These are phyloP conservation scores for Aspergillus sparsus DNA, from an alignment of 495 filamentous ascomycete species.

Conservation along the genomic window DNA sequence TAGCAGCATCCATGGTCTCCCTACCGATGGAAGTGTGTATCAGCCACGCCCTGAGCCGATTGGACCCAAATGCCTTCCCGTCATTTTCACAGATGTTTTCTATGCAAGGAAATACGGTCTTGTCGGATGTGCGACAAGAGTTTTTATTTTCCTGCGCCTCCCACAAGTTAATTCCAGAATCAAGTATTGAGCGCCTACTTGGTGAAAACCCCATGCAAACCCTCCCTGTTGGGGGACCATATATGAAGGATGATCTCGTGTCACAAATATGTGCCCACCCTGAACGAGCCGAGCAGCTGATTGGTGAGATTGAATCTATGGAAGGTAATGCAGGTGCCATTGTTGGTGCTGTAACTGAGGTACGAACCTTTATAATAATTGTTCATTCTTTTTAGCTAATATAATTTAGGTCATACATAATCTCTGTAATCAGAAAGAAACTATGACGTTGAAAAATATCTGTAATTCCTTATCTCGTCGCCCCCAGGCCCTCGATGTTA, in stretches of 20 bases:
- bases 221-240: slow-evolving; percentile 71
- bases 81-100: slow-evolving; percentile 80
- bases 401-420: slow-evolving; percentile 65
- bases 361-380: slow-evolving; percentile 33
- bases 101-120: slow-evolving; percentile 67
- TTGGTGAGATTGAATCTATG: slow-evolving; percentile 83
- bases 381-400: slow-evolving; percentile 20
- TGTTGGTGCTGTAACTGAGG: slow-evolving; percentile 77
- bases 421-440: slow-evolving; percentile 81
- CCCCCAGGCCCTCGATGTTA: slow-evolving; percentile 76
- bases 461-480: slow-evolving; percentile 80
- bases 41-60: slow-evolving; percentile 69
- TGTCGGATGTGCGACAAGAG: slow-evolving; percentile 85
- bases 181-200: slow-evolving; percentile 75
- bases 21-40: slow-evolving; percentile 77
- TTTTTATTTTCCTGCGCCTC: slow-evolving; percentile 90
- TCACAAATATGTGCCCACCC: slow-evolving; percentile 70
- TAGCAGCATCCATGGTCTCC: slow-evolving; percentile 60
- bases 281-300: slow-evolving; percentile 69
- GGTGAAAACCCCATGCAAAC: slow-evolving; percentile 86
- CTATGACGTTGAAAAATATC: slow-evolving; percentile 83
- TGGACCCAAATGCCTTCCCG: slow-evolving; percentile 78
- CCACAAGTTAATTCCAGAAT: slow-evolving; percentile 76
- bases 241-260: slow-evolving; percentile 74
- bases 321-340: slow-evolving; percentile 94